Evolutionary conservation across 306 rosid species (phyloP), one percentile per base, ranked within the genome.

Genomic region (Psophocarpus tetragonolobus): DNA sequence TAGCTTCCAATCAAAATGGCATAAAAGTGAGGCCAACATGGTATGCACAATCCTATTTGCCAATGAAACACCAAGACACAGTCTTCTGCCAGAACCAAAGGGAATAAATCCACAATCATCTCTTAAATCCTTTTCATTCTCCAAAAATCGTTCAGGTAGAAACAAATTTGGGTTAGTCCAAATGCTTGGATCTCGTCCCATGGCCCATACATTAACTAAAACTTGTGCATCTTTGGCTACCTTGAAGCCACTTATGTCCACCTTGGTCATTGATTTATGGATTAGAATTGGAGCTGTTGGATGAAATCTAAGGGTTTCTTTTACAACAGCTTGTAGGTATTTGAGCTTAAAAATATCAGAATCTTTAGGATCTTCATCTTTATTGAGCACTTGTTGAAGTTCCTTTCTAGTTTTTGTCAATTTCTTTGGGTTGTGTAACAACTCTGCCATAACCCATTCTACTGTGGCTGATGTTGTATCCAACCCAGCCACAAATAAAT

Each of bases 11-110:
- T 73, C 83, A 72, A 61, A 80, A 47, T 53, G 41, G 5, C 27
- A 68, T 0, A 80, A 10, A 36, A 80, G 48, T 4, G 65, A 26
- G 12, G 79, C 79, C 27, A 80, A 0, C 15, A 72, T 23, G 41
- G 56, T 62, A 13, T 63, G 68, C 15, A 29, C 50, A 24, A 38
- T 11, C 60, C 83, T 80, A 1, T 36, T 6, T 18, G 79, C 74
- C 0, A 80, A 29, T 38, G 79, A n/a, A 24, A 53, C 0, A 6
- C 79, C 83, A 0, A 74, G 87, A n/a, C 84, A 84, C 63, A 74
- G 53, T 67, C 87, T 80, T 57, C 87, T 84, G 1, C 87, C 87
- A 17, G 68, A 51, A 2, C 87, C 84, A 79, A 84, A 83, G 0
- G 84, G 84, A 21, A 83, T 56, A 17, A 54, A 72, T 23, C 62